phyloP scores from a whole-genome alignment of 2,329 filamentous ascomycete genomes.

The Aspergillus calidoustus region DNA sequence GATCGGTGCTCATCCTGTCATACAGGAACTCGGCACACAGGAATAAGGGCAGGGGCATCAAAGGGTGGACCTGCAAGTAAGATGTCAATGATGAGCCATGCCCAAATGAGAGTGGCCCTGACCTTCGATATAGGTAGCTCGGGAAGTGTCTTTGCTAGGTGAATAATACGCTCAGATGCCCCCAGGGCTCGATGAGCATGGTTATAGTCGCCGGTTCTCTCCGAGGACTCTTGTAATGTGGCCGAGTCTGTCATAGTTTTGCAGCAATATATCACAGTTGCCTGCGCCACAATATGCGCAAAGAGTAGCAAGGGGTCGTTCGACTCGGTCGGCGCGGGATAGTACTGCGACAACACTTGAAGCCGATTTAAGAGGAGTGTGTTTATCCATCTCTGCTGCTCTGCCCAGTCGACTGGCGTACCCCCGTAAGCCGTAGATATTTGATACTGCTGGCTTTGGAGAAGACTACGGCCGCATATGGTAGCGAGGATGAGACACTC shows the following conservation, averaged over 20 bases:
- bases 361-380: slow-evolving; percentile 22
- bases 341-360: slow-evolving; percentile 22
- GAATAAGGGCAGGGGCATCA: slow-evolving; percentile 30
- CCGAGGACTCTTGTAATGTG: neutral
- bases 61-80: slow-evolving; percentile 24
- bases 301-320: slow-evolving; percentile 27
- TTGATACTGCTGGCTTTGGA: slow-evolving; percentile 23
- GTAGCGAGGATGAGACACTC: slow-evolving; percentile 40
- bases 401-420: slow-evolving; percentile 18
- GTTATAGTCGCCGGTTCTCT: no score
- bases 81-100: neutral
- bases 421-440: slow-evolving; percentile 27
- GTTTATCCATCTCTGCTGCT: slow-evolving; percentile 26
- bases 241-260: slow-evolving; percentile 13
- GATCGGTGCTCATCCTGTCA: slow-evolving; percentile 4
- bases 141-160: slow-evolving; percentile 9
- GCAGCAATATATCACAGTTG: slow-evolving; percentile 26
- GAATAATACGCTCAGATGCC: slow-evolving; percentile 20
- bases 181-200: slow-evolving; percentile 17
- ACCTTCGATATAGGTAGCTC: slow-evolving; percentile 23
- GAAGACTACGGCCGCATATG: slow-evolving; percentile 28
- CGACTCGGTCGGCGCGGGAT: slow-evolving; percentile 20
- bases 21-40: slow-evolving; percentile 30
- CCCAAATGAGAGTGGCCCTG: neutral
- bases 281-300: slow-evolving; percentile 26